Conservation (phyloP, 208 protist species). For the Histomonas meleagridis region DNA sequence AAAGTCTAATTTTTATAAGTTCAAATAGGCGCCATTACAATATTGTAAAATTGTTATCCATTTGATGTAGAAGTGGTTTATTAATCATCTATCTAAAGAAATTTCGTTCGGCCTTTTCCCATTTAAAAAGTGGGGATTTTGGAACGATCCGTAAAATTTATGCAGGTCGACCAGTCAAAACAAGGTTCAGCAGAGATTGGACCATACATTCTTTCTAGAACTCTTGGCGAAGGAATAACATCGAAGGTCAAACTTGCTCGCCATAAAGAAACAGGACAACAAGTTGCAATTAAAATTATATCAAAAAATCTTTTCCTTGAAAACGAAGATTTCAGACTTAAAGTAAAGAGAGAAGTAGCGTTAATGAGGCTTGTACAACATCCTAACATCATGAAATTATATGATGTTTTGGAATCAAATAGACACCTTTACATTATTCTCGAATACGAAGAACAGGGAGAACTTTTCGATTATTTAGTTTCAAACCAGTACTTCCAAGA, state of each 20-base stretch:
- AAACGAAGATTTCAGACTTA: neutral
- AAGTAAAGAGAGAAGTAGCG: neutral
- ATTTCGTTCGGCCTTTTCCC: too few species aligned
- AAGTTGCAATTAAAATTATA: constrained; percentile 33
- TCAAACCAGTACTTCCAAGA: constrained; percentile 64
- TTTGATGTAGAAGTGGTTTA: too few species aligned
- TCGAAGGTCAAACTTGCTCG: constrained; percentile 14
- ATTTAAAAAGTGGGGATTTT: too few species aligned
- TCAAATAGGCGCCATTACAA: too few species aligned
- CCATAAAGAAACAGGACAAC: constrained; percentile 9
- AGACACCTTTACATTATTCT: neutral
- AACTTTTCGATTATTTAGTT: constrained; percentile 98
- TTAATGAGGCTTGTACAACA: neutral
- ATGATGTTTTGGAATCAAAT: neutral
- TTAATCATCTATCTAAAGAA: too few species aligned
- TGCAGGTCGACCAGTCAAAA: too few species aligned
- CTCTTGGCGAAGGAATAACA: neutral
- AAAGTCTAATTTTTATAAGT: too few species aligned
- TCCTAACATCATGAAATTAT: neutral
- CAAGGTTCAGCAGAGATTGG: too few species aligned
- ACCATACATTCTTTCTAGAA: neutral
- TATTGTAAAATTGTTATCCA: too few species aligned
- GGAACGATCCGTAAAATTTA: too few species aligned
- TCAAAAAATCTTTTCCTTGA: neutral
- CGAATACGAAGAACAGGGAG: constrained; percentile 88